phyloP scores from a whole-genome alignment of 768 basidiomycete species.

The Hemileccinum impolitum region DNA sequence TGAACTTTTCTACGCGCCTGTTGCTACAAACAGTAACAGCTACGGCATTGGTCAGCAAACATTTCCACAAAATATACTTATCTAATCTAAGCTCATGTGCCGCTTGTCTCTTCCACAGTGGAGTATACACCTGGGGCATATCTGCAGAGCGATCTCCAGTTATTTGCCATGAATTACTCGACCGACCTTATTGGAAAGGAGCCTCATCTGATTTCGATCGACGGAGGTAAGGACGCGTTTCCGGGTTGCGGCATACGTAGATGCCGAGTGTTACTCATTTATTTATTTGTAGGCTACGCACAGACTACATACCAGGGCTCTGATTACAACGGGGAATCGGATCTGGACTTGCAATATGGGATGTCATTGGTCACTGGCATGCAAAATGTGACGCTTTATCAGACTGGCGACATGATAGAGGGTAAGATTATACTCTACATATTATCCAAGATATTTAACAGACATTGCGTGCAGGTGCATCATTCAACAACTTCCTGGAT shows the following conservation, averaged over 20 bases:
- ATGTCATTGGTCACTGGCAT: conserved; percentile 27
- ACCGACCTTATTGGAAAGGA: conserved; percentile 17
- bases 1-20: conserved; percentile 22
- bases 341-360: conserved; percentile 30
- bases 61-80: background rate
- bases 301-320: conserved; percentile 22
- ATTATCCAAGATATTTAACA: no score
- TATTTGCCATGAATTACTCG: conserved; percentile 28
- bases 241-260: background rate
- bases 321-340: conserved; percentile 27
- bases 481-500: conserved; percentile 38
- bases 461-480: conserved; percentile 19
- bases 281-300: conserved; percentile 15
- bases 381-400: conserved; percentile 31
- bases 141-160: conserved; percentile 25
- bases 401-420: conserved; percentile 27
- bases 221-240: conserved; percentile 27
- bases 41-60: conserved; percentile 31
- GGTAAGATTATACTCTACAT: conserved; percentile 5
- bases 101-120: conserved; percentile 12
- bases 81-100: background rate
- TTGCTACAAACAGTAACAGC: conserved; percentile 25
- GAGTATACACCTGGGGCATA: conserved; percentile 36
- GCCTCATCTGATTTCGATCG: conserved; percentile 33
- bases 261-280: background rate